Conservation (phyloP, 2,329 filamentous ascomycete species). For the Diaporthe sp. region DNA sequence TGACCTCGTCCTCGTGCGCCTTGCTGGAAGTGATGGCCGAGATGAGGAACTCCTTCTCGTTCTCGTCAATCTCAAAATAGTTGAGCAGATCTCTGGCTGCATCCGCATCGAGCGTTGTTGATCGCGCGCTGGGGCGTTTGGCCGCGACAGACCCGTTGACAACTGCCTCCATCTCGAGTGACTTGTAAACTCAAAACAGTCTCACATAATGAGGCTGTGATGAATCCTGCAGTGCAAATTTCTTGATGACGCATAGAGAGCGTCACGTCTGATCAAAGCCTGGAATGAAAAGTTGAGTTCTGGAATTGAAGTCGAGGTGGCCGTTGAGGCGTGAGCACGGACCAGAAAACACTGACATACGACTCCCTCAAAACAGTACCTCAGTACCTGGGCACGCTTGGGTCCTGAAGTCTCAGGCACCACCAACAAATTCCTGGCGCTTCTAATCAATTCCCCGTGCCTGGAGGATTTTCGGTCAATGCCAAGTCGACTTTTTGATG, state of each 20-base stretch:
- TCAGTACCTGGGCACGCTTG: slow-evolving; percentile 25
- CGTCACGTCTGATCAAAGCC: slow-evolving; percentile 24
- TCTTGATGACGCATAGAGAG: slow-evolving; percentile 33
- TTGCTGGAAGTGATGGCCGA: slow-evolving; percentile 34
- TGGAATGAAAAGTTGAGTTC: slow-evolving; percentile 35
- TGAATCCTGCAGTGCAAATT: slow-evolving; percentile 29
- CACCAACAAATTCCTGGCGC: slow-evolving; percentile 31
- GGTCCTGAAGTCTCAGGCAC: slow-evolving; percentile 34
- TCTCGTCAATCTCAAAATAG: slow-evolving; percentile 36
- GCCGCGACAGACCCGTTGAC: slow-evolving; percentile 27
- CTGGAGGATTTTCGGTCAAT: background rate
- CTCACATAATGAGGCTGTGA: slow-evolving; percentile 31
- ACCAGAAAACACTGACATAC: slow-evolving; percentile 35
- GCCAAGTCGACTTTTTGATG: slow-evolving; percentile 23
- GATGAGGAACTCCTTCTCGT: slow-evolving; percentile 33
- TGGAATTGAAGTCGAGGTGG: slow-evolving; percentile 35
- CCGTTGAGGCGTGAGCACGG: slow-evolving; percentile 33
- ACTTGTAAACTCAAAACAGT: slow-evolving; percentile 30
- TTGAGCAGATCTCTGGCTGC: slow-evolving; percentile 15
- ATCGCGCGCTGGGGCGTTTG: slow-evolving; percentile 22
- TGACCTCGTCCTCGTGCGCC: slow-evolving; percentile 33
- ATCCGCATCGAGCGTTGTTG: slow-evolving; percentile 28
- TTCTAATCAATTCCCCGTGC: slow-evolving; percentile 21
- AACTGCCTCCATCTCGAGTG: slow-evolving; percentile 35
- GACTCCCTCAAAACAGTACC: slow-evolving; percentile 34